Evolutionary conservation across 768 basidiomycete genomes (phyloP), one percentile per base, ranked within the genome.

Genomic region (Peribolospora baueri): DNA sequence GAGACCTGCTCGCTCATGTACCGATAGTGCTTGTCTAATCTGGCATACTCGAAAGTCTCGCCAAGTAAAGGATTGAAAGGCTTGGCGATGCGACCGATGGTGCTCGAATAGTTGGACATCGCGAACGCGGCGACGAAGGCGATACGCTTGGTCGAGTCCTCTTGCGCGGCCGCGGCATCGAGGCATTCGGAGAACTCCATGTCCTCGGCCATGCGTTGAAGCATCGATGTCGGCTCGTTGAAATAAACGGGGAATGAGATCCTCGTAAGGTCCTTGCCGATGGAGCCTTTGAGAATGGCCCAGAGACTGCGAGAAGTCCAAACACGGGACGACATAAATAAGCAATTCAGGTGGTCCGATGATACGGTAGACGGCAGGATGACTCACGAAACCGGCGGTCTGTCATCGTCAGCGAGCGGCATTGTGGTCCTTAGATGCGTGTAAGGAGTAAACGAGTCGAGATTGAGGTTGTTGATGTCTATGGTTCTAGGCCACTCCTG

Each of bases 31-130:
- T 81, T 82, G 63, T 90, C 84, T 42, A 84, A 66, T 53, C 82
- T 73, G 42, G 84, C 85, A 63, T 93, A 90, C 68, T 97, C 90
- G 61, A 91, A 97, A 3, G 87, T 90, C 68, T 97, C 90, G 63
- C 80, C 77, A 77, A 87, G 61, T 3, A 60, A 49, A 14, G 87
- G 90, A 67, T 93, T 93, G 69, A 93, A 93, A 1, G 88, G 90
- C 67, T 95, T 93, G 9, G 90, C 90, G 59, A 97, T 93, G 43
- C 90, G 76, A 3, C 91, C 90, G 60, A 91, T 84, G 2, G 90
- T 97, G 36, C 84, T 86, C 1, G 84, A 86, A 68, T 97, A 97
- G 69, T 95, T 95, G 39, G 84, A 84, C 86, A 93, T 93, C 3
- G 88, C 90, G 66, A 97, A 97, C 2, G 87, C 90, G 14, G 83